Percentiles rank a stretch among this genome's conserved stretches.
Evolutionary conservation across 2,329 filamentous ascomycete genomes (phyloP).

Genomic region (Fusarium domesticum): DNA sequence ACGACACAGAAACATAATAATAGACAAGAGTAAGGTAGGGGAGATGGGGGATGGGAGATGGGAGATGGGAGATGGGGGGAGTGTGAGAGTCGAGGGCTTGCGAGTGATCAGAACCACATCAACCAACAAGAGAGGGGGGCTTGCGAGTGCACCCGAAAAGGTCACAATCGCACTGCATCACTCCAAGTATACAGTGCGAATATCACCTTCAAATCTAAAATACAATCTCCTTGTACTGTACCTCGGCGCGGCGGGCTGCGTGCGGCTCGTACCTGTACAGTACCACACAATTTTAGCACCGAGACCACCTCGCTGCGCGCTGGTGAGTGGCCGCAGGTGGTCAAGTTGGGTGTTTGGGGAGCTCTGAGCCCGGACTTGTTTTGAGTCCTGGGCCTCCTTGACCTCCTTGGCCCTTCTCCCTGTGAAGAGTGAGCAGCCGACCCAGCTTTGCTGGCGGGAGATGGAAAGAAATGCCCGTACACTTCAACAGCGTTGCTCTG

Average conservation of each 20-base stretch:
- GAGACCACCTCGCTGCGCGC: constrained; percentile 18
- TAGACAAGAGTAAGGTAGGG: constrained; percentile 1
- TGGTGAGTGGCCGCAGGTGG: constrained; percentile 24
- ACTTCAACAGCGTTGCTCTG: neutral
- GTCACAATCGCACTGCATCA: constrained; percentile 12
- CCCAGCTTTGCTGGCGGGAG: neutral
- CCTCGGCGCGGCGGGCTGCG: constrained; percentile 33
- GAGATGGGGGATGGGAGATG: constrained; percentile 2
- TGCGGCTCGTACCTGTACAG: constrained; percentile 39
- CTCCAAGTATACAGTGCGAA: constrained; percentile 38
- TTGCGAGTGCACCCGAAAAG: constrained; percentile 19
- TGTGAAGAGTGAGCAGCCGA: neutral
- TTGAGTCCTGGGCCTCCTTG: constrained; percentile 17
- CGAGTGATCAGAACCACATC: constrained; percentile 10
- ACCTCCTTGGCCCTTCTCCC: neutral
- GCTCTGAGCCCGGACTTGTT: constrained; percentile 24
- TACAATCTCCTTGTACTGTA: constrained; percentile 39
- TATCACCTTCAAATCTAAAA: constrained; percentile 6
- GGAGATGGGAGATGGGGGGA: constrained; percentile 1
- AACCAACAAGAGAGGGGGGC: constrained; percentile 22
- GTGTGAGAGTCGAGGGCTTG: constrained; percentile 3
- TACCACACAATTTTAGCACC: constrained; percentile 34
- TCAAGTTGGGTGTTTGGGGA: constrained; percentile 17
- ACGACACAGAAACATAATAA: constrained; percentile 11
- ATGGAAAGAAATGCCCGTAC: neutral